Evolutionary conservation across 192 early-diverging fungal genomes (phyloP).

Genomic region (Linnemannia exigua): DNA sequence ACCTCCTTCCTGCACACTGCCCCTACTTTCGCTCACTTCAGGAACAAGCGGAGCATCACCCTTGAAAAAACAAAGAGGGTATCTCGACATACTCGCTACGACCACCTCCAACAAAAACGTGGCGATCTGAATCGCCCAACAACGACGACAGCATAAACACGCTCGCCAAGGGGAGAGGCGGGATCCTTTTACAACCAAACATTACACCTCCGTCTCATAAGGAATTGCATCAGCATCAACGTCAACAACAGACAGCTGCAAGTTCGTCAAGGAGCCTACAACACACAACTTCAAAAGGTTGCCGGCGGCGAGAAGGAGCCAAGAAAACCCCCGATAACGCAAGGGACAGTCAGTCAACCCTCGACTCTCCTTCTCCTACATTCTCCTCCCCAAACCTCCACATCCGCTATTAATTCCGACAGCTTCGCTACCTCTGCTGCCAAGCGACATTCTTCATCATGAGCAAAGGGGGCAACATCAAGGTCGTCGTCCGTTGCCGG

Average conservation of each 20-base stretch:
- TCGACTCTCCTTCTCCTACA: neutral
- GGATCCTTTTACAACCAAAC: neutral
- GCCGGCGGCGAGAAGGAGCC: neutral
- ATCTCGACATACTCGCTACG: neutral
- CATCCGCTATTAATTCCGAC: too few species aligned
- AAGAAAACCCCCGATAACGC: neutral
- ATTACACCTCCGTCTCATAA: neutral
- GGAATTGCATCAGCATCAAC: neutral
- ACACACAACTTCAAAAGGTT: neutral
- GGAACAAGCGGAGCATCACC: conserved; percentile 16
- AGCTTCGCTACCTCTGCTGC: too few species aligned
- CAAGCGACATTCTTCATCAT: conserved; percentile 12
- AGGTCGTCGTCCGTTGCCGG: conserved; percentile 85
- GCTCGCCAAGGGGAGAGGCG: neutral
- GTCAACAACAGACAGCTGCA: neutral
- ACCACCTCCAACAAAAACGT: neutral
- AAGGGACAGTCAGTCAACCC: neutral
- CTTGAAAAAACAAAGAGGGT: neutral
- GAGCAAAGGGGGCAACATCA: conserved; percentile 70
- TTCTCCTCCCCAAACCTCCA: neutral
- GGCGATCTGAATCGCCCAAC: conserved; percentile 30
- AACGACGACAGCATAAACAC: neutral
- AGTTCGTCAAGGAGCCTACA: neutral
- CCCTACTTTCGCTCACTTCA: neutral
- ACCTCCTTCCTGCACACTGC: neutral